Evolutionary conservation across 2,329 filamentous ascomycete genomes (phyloP).

Genomic region (Coniosporium tulheliwenetii): DNA sequence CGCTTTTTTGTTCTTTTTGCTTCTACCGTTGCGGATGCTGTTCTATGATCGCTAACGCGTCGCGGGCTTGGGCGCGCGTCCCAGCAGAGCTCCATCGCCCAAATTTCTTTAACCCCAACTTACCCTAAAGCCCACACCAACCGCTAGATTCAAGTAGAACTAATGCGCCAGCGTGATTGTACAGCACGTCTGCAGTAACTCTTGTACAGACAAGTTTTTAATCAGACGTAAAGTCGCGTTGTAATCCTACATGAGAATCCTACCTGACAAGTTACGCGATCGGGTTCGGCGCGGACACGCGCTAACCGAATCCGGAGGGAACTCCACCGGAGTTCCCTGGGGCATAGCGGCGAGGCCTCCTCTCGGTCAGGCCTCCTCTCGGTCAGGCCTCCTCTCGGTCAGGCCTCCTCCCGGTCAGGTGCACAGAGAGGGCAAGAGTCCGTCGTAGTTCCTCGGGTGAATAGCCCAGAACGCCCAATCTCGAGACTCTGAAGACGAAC

Average conservation of each 20-base stretch:
- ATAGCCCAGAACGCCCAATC: too few relatives aligned
- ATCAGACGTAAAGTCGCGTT: background rate
- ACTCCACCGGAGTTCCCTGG: too few relatives aligned
- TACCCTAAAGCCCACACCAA: background rate
- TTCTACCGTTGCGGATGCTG: background rate
- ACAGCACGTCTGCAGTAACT: background rate
- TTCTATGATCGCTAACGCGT: background rate
- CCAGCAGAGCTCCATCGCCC: background rate
- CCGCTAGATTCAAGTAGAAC: background rate
- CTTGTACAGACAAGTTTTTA: background rate
- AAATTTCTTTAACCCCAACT: background rate
- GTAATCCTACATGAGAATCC: background rate
- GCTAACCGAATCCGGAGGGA: too few relatives aligned
- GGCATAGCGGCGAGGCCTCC: too few relatives aligned
- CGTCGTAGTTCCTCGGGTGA: too few relatives aligned
- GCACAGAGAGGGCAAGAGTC: too few relatives aligned
- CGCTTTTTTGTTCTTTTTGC: background rate
- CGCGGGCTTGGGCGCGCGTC: background rate
- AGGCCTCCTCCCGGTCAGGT: too few relatives aligned
- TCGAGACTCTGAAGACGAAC: too few relatives aligned
- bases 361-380: too few relatives aligned
- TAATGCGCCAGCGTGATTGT: background rate
- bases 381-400: too few relatives aligned
- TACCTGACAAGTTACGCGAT: too few relatives aligned
- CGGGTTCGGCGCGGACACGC: too few relatives aligned